Percentiles rank a stretch among this genome's conserved stretches.
Evolutionary conservation across 345 rosid species (phyloP).

Genomic region (Eucalyptus sideroxylon): DNA sequence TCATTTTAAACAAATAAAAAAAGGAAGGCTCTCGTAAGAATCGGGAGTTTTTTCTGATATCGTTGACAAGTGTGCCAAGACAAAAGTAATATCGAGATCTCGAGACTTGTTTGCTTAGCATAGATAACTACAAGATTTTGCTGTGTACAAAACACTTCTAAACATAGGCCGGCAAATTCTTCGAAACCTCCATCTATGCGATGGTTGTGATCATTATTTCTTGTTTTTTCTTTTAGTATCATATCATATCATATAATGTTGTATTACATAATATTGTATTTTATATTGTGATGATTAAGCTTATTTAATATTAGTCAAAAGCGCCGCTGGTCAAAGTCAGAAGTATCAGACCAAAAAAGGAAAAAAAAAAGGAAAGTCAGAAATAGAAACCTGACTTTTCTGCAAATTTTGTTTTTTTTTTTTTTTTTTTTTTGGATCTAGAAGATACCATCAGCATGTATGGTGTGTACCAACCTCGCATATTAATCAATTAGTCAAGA

Average conservation of each 20-base stretch:
- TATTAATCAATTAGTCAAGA: background rate
- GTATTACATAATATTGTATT: too few relatives aligned
- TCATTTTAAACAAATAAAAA: background rate
- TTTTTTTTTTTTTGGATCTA: background rate
- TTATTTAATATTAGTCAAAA: background rate
- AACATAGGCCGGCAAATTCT: background rate
- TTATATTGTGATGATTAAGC: background rate
- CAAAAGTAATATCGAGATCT: background rate
- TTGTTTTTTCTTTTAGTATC: background rate
- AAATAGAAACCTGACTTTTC: background rate
- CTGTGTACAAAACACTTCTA: background rate
- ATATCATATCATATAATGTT: too few relatives aligned
- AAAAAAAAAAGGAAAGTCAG: background rate
- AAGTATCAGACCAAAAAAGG: background rate
- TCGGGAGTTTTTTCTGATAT: background rate
- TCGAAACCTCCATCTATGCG: background rate
- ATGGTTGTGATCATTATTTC: background rate
- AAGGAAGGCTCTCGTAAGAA: background rate
- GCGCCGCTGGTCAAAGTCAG: background rate
- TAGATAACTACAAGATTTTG: background rate
- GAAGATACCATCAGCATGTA: background rate
- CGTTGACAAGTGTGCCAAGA: background rate
- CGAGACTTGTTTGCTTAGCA: background rate
- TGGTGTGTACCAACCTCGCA: background rate
- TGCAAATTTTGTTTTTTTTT: too few relatives aligned